Evolutionary conservation across 345 rosid genomes (phyloP).

Genomic region (Salix suchowensis): DNA sequence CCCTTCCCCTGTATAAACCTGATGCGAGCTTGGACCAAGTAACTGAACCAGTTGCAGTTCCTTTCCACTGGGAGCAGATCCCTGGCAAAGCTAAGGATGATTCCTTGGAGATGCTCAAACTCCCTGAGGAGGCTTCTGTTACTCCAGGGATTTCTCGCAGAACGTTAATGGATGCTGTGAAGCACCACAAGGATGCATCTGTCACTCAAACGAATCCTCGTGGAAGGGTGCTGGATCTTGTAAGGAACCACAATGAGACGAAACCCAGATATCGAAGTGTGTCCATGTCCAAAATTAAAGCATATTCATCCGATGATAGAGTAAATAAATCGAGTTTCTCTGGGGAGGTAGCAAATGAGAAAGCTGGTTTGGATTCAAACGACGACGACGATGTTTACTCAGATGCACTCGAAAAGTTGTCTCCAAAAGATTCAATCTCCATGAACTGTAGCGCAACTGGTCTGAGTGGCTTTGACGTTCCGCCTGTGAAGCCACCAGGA

Average conservation of each 20-base stretch:
- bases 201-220: slow-evolving; percentile 43
- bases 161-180: neutral
- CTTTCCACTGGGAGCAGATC: slow-evolving; percentile 80
- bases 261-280: slow-evolving; percentile 14
- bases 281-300: slow-evolving; percentile 5
- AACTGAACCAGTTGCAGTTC: slow-evolving; percentile 72
- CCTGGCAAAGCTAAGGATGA: slow-evolving; percentile 64
- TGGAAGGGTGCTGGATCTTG: slow-evolving; percentile 24
- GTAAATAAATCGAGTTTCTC: slow-evolving; percentile 18
- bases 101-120: slow-evolving; percentile 8
- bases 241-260: slow-evolving; percentile 25
- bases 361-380: slow-evolving; percentile 21
- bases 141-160: neutral
- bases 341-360: slow-evolving; percentile 21
- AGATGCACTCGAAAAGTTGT: slow-evolving; percentile 65
- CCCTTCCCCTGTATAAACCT: slow-evolving; percentile 22
- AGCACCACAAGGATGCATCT: slow-evolving; percentile 11
- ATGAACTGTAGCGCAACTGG: slow-evolving; percentile 51
- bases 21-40: slow-evolving; percentile 51
- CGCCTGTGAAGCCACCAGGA: slow-evolving; percentile 38
- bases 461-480: slow-evolving; percentile 50
- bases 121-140: slow-evolving; percentile 3
- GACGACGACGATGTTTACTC: slow-evolving; percentile 52
- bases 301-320: slow-evolving; percentile 5
- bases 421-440: slow-evolving; percentile 51